Evolutionary conservation across 176 grass and related monocot species (phyloP).

Genomic region (Eragrostis curvula): DNA sequence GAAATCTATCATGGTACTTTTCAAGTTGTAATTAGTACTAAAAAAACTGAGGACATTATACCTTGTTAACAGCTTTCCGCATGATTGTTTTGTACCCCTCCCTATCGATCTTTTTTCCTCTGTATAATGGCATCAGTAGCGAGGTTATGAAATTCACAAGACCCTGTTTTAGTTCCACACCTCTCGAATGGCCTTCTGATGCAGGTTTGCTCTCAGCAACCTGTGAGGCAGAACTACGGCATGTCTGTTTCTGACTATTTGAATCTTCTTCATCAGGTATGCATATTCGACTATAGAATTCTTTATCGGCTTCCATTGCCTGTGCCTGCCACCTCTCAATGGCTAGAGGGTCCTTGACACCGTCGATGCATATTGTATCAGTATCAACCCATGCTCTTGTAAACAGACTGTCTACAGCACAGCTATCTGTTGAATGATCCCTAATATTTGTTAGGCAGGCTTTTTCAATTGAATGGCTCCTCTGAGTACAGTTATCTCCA

Average conservation of each 20-base stretch:
- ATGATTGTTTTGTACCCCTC: slow-evolving; percentile 89
- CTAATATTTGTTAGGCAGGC: slow-evolving; percentile 58
- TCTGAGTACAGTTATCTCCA: slow-evolving; percentile 66
- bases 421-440: no score
- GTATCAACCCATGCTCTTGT: slow-evolving; percentile 95
- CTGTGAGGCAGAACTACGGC: slow-evolving; percentile 71
- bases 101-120: slow-evolving; percentile 75
- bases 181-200: slow-evolving; percentile 68
- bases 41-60: slow-evolving; percentile 46
- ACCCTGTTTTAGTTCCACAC: slow-evolving; percentile 84
- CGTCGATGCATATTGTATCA: slow-evolving; percentile 72
- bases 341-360: slow-evolving; percentile 87
- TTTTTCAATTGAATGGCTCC: slow-evolving; percentile 67
- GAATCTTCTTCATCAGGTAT: slow-evolving; percentile 82
- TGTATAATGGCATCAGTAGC: slow-evolving; percentile 89
- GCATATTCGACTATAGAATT: slow-evolving; percentile 80
- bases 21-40: slow-evolving; percentile 19
- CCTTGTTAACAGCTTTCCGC: slow-evolving; percentile 97
- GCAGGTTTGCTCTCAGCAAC: slow-evolving; percentile 70
- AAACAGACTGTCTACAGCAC: no score
- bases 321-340: slow-evolving; percentile 98
- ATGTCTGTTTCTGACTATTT: slow-evolving; percentile 64
- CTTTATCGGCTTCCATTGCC: slow-evolving; percentile 89
- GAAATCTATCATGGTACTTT: neutral
- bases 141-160: slow-evolving; percentile 86